A percentile compares a stretch with the other conserved stretches of the same genome.
Conservation (phyloP, 2,329 filamentous ascomycete genomes). For the Alternaria panax region DNA sequence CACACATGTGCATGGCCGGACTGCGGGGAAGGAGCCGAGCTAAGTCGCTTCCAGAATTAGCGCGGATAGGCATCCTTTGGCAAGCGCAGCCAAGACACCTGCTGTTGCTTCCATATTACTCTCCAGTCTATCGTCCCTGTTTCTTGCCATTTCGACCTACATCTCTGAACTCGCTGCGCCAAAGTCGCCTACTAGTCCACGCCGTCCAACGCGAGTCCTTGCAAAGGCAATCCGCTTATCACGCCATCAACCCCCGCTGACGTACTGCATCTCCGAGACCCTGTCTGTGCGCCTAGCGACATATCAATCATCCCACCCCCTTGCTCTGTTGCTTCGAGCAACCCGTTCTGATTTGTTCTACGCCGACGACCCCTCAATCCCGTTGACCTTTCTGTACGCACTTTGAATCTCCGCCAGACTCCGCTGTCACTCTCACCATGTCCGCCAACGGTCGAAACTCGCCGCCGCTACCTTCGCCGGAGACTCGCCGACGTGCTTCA, state of each 20-base stretch:
- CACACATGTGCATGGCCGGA: conserved; percentile 27
- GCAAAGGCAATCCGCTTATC: conserved; percentile 29
- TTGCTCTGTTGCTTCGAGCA: conserved; percentile 20
- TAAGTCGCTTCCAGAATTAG: conserved; percentile 28
- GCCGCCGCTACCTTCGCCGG: conserved; percentile 49
- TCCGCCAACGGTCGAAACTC: conserved; percentile 52
- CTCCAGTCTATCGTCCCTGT: conserved; percentile 26
- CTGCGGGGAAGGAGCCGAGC: conserved; percentile 45
- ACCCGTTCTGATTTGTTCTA: conserved; percentile 7
- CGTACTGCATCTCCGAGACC: conserved; percentile 29
- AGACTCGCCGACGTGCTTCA: conserved; percentile 54
- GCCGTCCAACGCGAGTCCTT: conserved; percentile 19
- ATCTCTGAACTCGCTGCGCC: conserved; percentile 14
- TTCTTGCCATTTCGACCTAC: conserved; percentile 11
- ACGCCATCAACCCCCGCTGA: conserved; percentile 38
- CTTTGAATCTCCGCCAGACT: conserved; percentile 1
- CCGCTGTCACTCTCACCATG: conserved; percentile 29
- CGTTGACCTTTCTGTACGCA: conserved; percentile 13
- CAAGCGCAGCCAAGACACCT: conserved; percentile 18
- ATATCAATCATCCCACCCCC: conserved; percentile 29
- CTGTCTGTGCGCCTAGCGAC: conserved; percentile 31
- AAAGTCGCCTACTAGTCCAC: conserved; percentile 16
- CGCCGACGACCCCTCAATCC: not conserved
- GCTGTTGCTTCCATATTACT: conserved; percentile 35
- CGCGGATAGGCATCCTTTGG: conserved; percentile 17